These are phyloP conservation scores for Termitomyces sp. DNA, from an alignment of 768 basidiomycete species.

Conservation along the genomic window DNA sequence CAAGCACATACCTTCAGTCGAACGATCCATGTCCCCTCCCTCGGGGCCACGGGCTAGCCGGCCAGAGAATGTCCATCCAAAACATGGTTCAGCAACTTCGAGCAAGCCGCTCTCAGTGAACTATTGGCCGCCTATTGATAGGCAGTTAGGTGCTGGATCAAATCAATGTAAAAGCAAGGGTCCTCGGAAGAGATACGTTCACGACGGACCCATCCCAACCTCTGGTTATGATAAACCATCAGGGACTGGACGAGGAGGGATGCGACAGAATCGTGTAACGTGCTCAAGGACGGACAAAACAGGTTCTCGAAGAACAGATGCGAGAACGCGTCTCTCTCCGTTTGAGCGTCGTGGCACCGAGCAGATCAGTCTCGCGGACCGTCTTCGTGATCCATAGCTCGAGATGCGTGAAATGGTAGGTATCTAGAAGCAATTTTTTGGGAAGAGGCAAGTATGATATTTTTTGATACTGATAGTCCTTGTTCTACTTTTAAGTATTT, in stretches of 20 bases:
- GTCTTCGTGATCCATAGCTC: constrained; percentile 5
- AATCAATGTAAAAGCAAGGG: neutral
- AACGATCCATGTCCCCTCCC: neutral
- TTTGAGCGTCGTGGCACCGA: neutral
- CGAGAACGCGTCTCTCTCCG: neutral
- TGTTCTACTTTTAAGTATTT: neutral
- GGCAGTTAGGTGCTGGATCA: neutral
- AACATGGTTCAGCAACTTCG: neutral
- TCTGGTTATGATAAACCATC: neutral
- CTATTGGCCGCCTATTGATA: neutral
- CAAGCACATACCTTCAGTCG: neutral
- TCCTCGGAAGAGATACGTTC: neutral
- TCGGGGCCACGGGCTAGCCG: neutral
- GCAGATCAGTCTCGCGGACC: neutral
- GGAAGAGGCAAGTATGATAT: neutral
- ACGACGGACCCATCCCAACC: neutral
- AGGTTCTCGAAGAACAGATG: neutral
- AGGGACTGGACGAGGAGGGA: neutral
- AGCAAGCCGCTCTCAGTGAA: neutral
- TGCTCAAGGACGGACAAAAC: neutral
- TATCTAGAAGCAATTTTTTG: neutral
- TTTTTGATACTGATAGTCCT: neutral
- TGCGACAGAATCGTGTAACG: neutral
- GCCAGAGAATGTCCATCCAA: neutral
- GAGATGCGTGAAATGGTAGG: neutral